phyloP scores from a whole-genome alignment of 306 rosid genomes.

The Acacia confusa region DNA sequence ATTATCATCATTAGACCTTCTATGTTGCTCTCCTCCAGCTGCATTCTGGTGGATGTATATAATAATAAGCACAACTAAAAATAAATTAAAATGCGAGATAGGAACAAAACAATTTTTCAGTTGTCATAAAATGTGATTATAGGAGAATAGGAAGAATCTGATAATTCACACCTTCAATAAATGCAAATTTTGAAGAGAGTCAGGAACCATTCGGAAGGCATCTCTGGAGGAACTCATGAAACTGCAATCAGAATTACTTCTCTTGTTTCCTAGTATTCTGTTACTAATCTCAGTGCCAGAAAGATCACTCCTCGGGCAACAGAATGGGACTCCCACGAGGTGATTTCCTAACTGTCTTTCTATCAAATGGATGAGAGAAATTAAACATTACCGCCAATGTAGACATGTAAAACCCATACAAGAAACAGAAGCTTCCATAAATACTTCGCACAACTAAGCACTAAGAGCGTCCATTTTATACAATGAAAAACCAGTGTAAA shows the following conservation, averaged over 20 bases:
- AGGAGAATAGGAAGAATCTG: slow-evolving; percentile 11
- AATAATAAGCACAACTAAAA: slow-evolving; percentile 31
- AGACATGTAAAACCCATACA: slow-evolving; percentile 20
- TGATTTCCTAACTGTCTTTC: slow-evolving; percentile 75
- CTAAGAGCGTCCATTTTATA: slow-evolving; percentile 2
- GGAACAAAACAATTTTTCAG: not conserved
- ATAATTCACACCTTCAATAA: slow-evolving; percentile 67
- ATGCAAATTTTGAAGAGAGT: slow-evolving; percentile 71
- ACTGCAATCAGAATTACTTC: slow-evolving; percentile 80
- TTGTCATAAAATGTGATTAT: not conserved
- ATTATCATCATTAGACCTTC: slow-evolving; percentile 78
- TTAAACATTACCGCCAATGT: slow-evolving; percentile 41
- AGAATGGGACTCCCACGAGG: slow-evolving; percentile 91
- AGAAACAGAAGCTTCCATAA: slow-evolving; percentile 15
- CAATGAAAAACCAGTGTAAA: slow-evolving; percentile 5
- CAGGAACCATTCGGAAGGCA: slow-evolving; percentile 62
- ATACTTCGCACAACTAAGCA: not conserved
- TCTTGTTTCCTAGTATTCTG: slow-evolving; percentile 71
- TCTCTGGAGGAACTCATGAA: slow-evolving; percentile 78
- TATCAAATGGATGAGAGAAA: slow-evolving; percentile 39
- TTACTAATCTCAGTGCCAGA: slow-evolving; percentile 72
- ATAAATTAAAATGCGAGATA: slow-evolving; percentile 26
- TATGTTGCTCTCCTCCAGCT: slow-evolving; percentile 66
- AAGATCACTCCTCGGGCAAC: slow-evolving; percentile 74
- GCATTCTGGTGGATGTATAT: slow-evolving; percentile 55